A percentile compares a stretch with the other conserved stretches of the same genome.
phyloP scores from a whole-genome alignment of 1,284 basidiomycete genomes.

The Volvariella surrecta region DNA sequence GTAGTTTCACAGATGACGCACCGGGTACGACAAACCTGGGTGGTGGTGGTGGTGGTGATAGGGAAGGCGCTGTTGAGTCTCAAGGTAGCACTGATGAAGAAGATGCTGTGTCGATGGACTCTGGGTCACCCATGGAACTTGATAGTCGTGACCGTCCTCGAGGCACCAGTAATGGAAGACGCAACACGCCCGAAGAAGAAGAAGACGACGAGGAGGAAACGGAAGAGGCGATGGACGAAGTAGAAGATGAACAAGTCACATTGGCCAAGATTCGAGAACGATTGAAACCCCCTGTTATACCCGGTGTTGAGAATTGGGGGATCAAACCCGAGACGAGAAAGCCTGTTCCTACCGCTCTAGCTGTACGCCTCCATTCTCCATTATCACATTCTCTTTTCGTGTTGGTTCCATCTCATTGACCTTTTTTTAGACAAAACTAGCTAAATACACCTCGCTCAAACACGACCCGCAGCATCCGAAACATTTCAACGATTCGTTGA shows the following conservation, averaged over 20 bases:
- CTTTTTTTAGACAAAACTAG: conserved; percentile 58
- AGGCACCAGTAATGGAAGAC: too few relatives aligned
- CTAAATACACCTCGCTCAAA: conserved; percentile 71
- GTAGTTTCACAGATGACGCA: too few relatives aligned
- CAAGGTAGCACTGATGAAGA: too few relatives aligned
- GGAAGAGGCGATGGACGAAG: background rate
- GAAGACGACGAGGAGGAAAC: too few relatives aligned
- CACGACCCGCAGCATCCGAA: conserved; percentile 50
- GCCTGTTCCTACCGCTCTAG: conserved; percentile 50
- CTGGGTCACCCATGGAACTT: too few relatives aligned
- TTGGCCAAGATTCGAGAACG: conserved; percentile 38
- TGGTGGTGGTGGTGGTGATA: too few relatives aligned
- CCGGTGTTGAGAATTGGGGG: conserved; percentile 66
- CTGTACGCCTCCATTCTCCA: conserved; percentile 33
- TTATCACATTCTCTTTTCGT: background rate
- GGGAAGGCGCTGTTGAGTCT: too few relatives aligned
- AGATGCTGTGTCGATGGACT: too few relatives aligned
- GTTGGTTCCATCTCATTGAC: background rate
- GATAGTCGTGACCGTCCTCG: too few relatives aligned
- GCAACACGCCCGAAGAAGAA: too few relatives aligned
- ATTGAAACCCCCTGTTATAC: conserved; percentile 54
- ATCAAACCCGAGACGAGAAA: conserved; percentile 56
- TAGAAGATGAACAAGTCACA: conserved; percentile 4
- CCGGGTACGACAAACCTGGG: too few relatives aligned
- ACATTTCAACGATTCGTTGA: conserved; percentile 92